phyloP scores from a whole-genome alignment of 1,284 basidiomycete species.

The Apiotrichum mycotoxinovorans region DNA sequence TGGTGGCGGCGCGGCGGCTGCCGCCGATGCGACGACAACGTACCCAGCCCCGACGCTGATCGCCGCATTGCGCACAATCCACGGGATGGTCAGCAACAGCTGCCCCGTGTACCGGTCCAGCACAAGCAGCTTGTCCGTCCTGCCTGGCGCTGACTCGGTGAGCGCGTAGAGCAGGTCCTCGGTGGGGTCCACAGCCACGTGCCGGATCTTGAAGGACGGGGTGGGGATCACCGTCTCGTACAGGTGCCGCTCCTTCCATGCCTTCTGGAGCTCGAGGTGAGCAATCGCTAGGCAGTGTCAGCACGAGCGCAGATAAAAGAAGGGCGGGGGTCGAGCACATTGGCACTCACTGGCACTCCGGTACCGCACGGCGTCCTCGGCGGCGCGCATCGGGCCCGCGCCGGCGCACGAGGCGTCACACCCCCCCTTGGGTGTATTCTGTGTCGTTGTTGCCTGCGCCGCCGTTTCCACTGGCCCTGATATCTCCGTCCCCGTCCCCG shows the following conservation, averaged over 20 bases:
- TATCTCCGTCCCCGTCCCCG: too few relatives aligned
- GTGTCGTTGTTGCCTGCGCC: too few relatives aligned
- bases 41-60: conserved; percentile 11
- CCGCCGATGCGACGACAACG: not conserved
- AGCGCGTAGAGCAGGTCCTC: conserved; percentile 11
- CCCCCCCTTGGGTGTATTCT: too few relatives aligned
- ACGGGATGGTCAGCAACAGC: conserved; percentile 7
- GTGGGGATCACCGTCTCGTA: conserved; percentile 6
- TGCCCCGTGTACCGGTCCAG: conserved; percentile 9
- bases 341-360: conserved; percentile 14
- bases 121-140: conserved; percentile 2
- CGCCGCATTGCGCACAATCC: not conserved
- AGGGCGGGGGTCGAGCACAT: too few relatives aligned
- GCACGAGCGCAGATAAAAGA: too few relatives aligned
- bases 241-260: conserved; percentile 9
- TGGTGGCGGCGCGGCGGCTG: not conserved
- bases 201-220: conserved; percentile 7
- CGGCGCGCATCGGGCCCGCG: too few relatives aligned
- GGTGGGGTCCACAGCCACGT: not conserved
- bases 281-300: not conserved
- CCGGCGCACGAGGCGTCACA: too few relatives aligned
- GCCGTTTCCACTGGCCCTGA: not conserved
- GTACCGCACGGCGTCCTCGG: not conserved
- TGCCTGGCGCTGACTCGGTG: not conserved
- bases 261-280: not conserved